Base-by-base conservation (phyloP, 2,329 filamentous ascomycete species). In the Cladosporium sp. region DNA sequence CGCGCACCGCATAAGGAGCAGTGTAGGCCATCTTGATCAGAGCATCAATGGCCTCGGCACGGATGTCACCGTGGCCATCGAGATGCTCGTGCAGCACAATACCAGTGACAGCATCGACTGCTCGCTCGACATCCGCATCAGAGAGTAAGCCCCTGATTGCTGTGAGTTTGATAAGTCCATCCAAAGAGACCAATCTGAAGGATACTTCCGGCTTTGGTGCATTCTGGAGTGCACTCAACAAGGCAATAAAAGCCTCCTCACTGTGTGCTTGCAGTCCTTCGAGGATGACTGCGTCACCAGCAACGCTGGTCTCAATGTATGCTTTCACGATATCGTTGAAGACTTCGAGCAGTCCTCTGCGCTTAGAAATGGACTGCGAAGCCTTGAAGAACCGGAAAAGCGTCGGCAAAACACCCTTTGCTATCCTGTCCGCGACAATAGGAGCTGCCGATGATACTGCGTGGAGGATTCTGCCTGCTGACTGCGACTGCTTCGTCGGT, bases 401-500 rank as follows among this genome's bases (percentile, higher is more conserved):
- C 1, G 74, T 74, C 0, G 82, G 78, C 19, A 85, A 64, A 12
- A 82, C 70, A 4, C 75, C 74, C 58, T 79, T 74, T 8, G 81
- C 67, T 8, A 84, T 64, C 36, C 78, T 70, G 43, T 76, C 75
- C 43, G 79, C 80, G 1, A 82, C 73, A 15, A 73, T 64, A 1
- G 73, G 65, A 15, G 79, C 81, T 5, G 79, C 76, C 39, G 75
- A 72, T 1, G 80, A 76, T 9, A 83, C 67, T 6, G 75, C 76
- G 32, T 75, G 70, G 13, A 86, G 62, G 15, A 86, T 84, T 20
- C 78, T 75, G 15, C 80, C 80, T 3, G 81, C 76, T 8, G 81
- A 81, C 59, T 80, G 79, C 3, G 83, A 84, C 60, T 86, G 80
- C 61, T 85, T 85, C 4, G 82, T 83, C 38, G 83, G 82, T 6